Evolutionary conservation across 306 rosid genomes (phyloP).

Genomic region (Quercus variabilis): DNA sequence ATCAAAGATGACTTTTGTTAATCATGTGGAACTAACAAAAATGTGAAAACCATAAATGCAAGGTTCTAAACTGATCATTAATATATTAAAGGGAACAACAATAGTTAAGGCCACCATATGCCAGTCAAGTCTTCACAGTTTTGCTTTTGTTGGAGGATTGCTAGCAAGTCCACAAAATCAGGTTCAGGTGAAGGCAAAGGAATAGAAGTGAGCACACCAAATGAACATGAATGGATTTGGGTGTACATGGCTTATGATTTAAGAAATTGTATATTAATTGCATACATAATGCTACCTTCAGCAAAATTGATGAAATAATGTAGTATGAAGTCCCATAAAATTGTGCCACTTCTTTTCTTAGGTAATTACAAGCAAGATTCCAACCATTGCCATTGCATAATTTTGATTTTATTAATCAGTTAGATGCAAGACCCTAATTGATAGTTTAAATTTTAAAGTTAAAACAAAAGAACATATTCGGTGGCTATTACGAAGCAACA

Average conservation of each 20-base stretch:
- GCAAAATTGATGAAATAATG: neutral
- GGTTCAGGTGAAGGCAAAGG: neutral
- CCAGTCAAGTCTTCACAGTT: neutral
- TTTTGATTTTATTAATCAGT: neutral
- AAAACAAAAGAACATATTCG: no score
- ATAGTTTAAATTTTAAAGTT: neutral
- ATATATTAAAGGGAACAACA: neutral
- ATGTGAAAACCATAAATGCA: neutral
- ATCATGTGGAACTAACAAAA: conserved; percentile 16
- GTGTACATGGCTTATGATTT: neutral
- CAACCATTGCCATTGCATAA: neutral
- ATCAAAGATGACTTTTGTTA: neutral
- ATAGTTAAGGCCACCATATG: neutral
- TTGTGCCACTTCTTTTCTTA: neutral
- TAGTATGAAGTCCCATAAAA: neutral
- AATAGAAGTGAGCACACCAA: neutral
- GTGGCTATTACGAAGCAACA: no score
- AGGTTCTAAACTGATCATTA: conserved; percentile 5
- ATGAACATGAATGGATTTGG: conserved; percentile 10
- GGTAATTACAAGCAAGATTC: conserved; percentile 15
- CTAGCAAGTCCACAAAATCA: conserved; percentile 12
- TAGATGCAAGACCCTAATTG: neutral
- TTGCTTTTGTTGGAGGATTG: neutral
- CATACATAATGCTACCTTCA: neutral
- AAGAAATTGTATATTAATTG: neutral